Evolutionary conservation across 768 basidiomycete species (phyloP).

Genomic region (Rickenella mellea): DNA sequence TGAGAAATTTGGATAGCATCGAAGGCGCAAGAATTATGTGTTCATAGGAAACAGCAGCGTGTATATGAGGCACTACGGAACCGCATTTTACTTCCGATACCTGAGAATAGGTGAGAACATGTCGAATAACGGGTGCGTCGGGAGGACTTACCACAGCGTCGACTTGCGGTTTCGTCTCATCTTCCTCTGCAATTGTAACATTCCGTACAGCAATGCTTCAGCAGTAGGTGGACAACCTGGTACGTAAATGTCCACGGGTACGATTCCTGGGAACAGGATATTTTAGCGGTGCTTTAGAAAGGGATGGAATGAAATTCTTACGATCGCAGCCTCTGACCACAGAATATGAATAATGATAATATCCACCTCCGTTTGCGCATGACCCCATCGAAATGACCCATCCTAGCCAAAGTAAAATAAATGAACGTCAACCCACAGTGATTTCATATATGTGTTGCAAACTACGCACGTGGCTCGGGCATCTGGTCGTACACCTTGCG

Average conservation of each 20-base stretch:
- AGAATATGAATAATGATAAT: conserved; percentile 97
- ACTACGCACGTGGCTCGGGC: conserved; percentile 82
- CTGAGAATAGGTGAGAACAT: conserved; percentile 17
- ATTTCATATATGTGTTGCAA: not conserved
- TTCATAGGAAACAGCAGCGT: too few relatives aligned
- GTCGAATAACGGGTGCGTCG: conserved; percentile 18
- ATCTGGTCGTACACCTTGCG: conserved; percentile 97
- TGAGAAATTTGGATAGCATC: too few relatives aligned
- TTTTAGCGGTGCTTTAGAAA: conserved; percentile 7
- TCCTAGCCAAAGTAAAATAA: conserved; percentile 30
- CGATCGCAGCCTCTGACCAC: conserved; percentile 98
- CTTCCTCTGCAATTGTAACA: conserved; percentile 95
- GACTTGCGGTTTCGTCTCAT: conserved; percentile 84
- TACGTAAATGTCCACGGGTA: conserved; percentile 97
- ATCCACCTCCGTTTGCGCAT: conserved; percentile 96
- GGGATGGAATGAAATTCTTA: conserved; percentile 27
- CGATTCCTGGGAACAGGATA: conserved; percentile 54
- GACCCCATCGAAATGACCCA: conserved; percentile 99
- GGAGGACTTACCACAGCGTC: conserved; percentile 63
- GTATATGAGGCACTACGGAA: too few relatives aligned
- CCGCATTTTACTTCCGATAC: too few relatives aligned
- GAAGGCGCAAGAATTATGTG: too few relatives aligned
- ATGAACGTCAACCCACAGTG: conserved; percentile 4
- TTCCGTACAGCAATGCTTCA: conserved; percentile 94
- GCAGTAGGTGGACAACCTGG: conserved; percentile 93